Evolutionary conservation across 176 grass and related monocot species (phyloP).

Genomic region (Aegilops longissima): DNA sequence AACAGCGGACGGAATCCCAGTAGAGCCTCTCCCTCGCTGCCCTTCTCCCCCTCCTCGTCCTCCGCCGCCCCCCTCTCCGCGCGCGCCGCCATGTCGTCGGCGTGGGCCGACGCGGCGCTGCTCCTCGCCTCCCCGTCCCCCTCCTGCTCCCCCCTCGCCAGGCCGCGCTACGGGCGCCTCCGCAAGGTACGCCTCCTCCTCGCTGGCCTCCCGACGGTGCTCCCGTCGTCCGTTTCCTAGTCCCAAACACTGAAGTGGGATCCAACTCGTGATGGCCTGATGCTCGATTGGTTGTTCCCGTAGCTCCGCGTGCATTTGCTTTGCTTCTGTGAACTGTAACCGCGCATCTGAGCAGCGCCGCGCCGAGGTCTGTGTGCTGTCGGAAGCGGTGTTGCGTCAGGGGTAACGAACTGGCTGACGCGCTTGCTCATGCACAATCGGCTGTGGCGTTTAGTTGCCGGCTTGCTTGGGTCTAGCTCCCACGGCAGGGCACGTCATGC

Average conservation of each 20-base stretch:
- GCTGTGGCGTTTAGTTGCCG: not conserved
- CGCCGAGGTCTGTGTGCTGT: not conserved
- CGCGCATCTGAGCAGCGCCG: not conserved
- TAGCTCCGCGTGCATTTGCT: not conserved
- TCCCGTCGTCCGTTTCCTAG: too few species aligned
- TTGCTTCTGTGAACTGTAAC: not conserved
- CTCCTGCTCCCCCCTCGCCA: constrained; percentile 14
- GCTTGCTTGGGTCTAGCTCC: not conserved
- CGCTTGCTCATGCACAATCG: not conserved
- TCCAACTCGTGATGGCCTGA: not conserved
- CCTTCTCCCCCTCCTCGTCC: not conserved
- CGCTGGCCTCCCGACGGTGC: not conserved
- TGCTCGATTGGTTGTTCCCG: not conserved
- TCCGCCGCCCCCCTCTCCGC: not conserved
- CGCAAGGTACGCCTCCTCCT: constrained; percentile 36
- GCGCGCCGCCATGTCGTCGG: constrained; percentile 38
- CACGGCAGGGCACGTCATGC: not conserved
- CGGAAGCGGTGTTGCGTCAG: not conserved
- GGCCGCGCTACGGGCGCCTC: constrained; percentile 25
- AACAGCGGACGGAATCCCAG: constrained; percentile 38
- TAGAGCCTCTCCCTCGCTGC: not conserved
- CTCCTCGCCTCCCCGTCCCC: constrained; percentile 31
- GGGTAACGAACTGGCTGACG: not conserved
- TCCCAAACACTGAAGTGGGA: not conserved
- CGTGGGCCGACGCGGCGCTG: constrained; percentile 49